Evolutionary conservation across 768 basidiomycete species (phyloP).

Genomic region (Pulveroboletus sp.): DNA sequence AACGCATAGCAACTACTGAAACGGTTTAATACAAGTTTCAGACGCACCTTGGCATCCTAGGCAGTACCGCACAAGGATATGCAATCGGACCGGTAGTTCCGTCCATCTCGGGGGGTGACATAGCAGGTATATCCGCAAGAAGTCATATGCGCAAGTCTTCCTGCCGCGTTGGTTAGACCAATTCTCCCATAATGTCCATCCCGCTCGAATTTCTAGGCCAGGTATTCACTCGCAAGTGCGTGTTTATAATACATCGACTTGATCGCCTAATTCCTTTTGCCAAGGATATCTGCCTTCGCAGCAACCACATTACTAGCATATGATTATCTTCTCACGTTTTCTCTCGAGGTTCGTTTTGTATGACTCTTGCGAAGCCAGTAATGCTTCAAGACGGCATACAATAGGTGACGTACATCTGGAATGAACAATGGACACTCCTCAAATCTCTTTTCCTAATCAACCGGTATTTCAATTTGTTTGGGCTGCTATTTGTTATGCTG

Average conservation of each 20-base stretch:
- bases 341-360: conserved; percentile 20
- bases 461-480: conserved; percentile 14
- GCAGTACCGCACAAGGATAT: too few relatives aligned
- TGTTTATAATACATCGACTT: not conserved
- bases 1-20: too few relatives aligned
- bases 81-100: too few relatives aligned
- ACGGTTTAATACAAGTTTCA: too few relatives aligned
- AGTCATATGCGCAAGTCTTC: too few relatives aligned
- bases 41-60: too few relatives aligned
- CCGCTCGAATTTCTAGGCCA: conserved; percentile 1
- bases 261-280: not conserved
- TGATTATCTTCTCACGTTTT: conserved; percentile 27
- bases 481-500: conserved; percentile 19
- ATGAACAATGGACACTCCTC: not conserved
- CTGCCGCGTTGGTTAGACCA: too few relatives aligned
- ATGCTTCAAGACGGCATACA: not conserved
- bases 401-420: conserved; percentile 18
- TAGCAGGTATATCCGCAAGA: too few relatives aligned
- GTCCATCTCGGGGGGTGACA: too few relatives aligned
- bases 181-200: conserved; percentile 5
- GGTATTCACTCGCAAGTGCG: conserved; percentile 19
- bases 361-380: too few relatives aligned
- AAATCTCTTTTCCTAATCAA: conserved; percentile 13
- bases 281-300: conserved; percentile 11
- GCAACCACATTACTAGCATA: conserved; percentile 22